phyloP scores from a whole-genome alignment of 441 rosid species.

The Mallotus repandus region DNA sequence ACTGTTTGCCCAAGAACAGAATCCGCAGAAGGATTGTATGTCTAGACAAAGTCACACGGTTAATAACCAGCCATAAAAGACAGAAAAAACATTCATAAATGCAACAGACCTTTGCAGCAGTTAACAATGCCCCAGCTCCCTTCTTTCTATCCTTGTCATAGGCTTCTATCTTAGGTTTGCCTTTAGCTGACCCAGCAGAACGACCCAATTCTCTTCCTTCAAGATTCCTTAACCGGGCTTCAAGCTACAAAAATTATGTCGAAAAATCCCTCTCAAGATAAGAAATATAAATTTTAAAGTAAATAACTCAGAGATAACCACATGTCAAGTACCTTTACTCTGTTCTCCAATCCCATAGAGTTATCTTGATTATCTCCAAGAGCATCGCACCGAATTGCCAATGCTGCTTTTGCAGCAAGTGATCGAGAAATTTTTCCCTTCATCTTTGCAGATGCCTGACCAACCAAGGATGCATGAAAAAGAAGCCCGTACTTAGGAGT shows the following conservation, averaged over 20 bases:
- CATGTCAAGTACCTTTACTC: constrained; percentile 52
- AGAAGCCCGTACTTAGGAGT: constrained; percentile 88
- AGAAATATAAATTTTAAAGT: not conserved
- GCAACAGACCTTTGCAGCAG: constrained; percentile 67
- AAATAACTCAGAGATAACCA: constrained; percentile 24
- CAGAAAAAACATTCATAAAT: not conserved
- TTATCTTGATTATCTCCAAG: constrained; percentile 81
- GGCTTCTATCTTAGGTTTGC: constrained; percentile 86
- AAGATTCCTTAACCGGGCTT: constrained; percentile 68
- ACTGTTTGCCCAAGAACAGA: constrained; percentile 49
- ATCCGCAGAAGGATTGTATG: constrained; percentile 77
- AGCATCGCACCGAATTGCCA: constrained; percentile 87
- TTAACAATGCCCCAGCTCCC: constrained; percentile 61
- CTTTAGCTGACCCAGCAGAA: constrained; percentile 80
- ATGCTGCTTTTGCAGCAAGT: constrained; percentile 76
- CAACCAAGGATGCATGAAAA: constrained; percentile 83
- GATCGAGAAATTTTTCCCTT: constrained; percentile 92
- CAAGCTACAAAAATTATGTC: constrained; percentile 48
- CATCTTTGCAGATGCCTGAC: constrained; percentile 80
- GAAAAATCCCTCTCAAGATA: no score
- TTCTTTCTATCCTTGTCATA: constrained; percentile 79
- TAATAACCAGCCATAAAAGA: not conserved
- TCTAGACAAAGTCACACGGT: constrained; percentile 36
- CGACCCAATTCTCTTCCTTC: constrained; percentile 78
- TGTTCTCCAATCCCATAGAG: constrained; percentile 75